Conservation (phyloP, 2,329 filamentous ascomycete genomes). For the Scytalidium lignicola region DNA sequence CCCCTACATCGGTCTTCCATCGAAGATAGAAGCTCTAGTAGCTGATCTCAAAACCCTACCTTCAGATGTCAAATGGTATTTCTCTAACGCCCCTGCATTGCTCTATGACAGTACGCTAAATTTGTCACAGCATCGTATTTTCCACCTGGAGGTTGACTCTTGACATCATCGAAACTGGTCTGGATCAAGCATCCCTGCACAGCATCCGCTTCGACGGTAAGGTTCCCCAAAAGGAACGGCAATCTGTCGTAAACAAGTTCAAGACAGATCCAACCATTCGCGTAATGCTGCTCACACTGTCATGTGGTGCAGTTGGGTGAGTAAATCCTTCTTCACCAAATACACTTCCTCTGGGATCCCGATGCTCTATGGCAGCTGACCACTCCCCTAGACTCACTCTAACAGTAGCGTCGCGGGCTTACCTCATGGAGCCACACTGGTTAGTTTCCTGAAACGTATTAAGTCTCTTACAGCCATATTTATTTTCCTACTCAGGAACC, state of each 20-base stretch:
- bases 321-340: constrained; percentile 8
- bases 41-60: constrained; percentile 4
- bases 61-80: constrained; percentile 32
- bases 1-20: constrained; percentile 2
- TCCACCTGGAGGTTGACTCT: constrained; percentile 46
- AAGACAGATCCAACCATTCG: constrained; percentile 29
- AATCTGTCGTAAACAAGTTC: constrained; percentile 36
- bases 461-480: too few relatives aligned
- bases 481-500: constrained; percentile 9
- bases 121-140: constrained; percentile 39
- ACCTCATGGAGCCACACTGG: constrained; percentile 27
- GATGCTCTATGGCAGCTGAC: constrained; percentile 1
- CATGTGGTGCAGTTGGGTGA: constrained; percentile 48
- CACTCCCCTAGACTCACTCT: constrained; percentile 9
- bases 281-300: constrained; percentile 44
- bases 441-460: too few relatives aligned
- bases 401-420: constrained; percentile 17
- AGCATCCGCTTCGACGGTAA: constrained; percentile 43
- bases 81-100: background rate
- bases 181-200: constrained; percentile 30
- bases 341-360: constrained; percentile 3
- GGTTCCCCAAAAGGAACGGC: constrained; percentile 36
- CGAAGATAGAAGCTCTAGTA: constrained; percentile 8
- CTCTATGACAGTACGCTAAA: constrained; percentile 4
- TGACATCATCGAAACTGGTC: constrained; percentile 36